phyloP scores from a whole-genome alignment of 2,329 filamentous ascomycete genomes.

The Aspergillus persii region DNA sequence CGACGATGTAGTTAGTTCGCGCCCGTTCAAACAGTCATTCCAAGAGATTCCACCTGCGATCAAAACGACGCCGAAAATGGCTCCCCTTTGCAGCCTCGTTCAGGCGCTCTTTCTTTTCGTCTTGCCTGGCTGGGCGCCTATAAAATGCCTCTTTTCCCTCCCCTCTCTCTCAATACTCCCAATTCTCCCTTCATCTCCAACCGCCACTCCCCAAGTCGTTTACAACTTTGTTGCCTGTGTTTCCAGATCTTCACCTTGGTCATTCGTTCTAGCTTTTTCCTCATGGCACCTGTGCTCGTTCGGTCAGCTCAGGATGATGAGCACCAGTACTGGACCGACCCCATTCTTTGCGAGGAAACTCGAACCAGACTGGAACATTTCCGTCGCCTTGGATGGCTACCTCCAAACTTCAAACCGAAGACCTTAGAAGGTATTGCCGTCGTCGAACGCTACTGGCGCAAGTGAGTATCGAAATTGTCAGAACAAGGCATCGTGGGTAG shows the following conservation, averaged over 20 bases:
- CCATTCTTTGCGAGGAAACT: conserved; percentile 27
- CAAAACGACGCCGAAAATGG: not conserved
- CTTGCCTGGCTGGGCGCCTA: not conserved
- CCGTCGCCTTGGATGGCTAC: conserved; percentile 21
- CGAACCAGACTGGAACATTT: conserved; percentile 26
- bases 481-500: no score
- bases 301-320: conserved; percentile 1
- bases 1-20: no score
- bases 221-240: no score
- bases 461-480: not conserved
- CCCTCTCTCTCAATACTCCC: not conserved
- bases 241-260: no score
- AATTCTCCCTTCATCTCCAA: no score
- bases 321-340: conserved; percentile 23
- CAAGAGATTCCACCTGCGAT: not conserved
- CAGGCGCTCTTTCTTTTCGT: not conserved
- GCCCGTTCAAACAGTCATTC: no score
- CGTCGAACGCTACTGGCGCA: conserved; percentile 17
- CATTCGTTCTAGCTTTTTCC: not conserved
- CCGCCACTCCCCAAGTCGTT: no score
- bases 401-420: conserved; percentile 25
- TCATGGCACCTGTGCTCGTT: not conserved
- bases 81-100: conserved; percentile 2
- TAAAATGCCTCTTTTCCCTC: not conserved
- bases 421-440: conserved; percentile 23